Percentiles rank a stretch among this genome's conserved stretches.
Evolutionary conservation across 2,329 filamentous ascomycete genomes (phyloP).

Genomic region (Cercospora sp.): DNA sequence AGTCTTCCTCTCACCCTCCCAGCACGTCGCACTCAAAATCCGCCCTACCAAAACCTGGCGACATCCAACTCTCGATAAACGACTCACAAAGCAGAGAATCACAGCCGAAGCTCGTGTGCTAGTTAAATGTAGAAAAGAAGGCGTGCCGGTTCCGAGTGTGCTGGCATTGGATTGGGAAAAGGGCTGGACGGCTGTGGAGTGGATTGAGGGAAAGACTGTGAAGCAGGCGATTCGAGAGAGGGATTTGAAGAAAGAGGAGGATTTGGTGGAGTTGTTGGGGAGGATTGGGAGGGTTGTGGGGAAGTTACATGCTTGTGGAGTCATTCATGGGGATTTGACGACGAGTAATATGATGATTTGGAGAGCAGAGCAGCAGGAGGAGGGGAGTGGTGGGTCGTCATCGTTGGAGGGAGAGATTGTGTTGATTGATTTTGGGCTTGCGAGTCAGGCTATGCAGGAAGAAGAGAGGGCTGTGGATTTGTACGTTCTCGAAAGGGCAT

Average conservation of each 20-base stretch:
- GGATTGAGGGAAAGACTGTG: conserved; percentile 73
- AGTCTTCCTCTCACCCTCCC: conserved; percentile 68
- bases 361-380: conserved; percentile 32
- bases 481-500: conserved; percentile 92
- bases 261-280: conserved; percentile 36
- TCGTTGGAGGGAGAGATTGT: conserved; percentile 71
- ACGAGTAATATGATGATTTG: conserved; percentile 94
- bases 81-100: conserved; percentile 82
- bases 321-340: conserved; percentile 93
- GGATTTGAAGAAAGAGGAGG: conserved; percentile 31
- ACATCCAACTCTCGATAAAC: conserved; percentile 82
- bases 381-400: conserved; percentile 21
- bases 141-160: conserved; percentile 78
- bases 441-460: conserved; percentile 75
- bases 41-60: conserved; percentile 89
- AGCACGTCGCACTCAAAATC: conserved; percentile 82
- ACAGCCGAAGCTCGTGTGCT: conserved; percentile 86
- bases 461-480: conserved; percentile 95
- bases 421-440: conserved; percentile 92
- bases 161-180: conserved; percentile 66
- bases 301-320: conserved; percentile 73
- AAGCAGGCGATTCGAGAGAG: conserved; percentile 61
- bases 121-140: conserved; percentile 74
- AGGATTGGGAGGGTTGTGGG: conserved; percentile 40
- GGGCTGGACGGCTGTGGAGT: conserved; percentile 79